These are phyloP conservation scores for Bipolaris sorokiniana DNA, from an alignment of 2,329 filamentous ascomycete species.

Conservation along the genomic window DNA sequence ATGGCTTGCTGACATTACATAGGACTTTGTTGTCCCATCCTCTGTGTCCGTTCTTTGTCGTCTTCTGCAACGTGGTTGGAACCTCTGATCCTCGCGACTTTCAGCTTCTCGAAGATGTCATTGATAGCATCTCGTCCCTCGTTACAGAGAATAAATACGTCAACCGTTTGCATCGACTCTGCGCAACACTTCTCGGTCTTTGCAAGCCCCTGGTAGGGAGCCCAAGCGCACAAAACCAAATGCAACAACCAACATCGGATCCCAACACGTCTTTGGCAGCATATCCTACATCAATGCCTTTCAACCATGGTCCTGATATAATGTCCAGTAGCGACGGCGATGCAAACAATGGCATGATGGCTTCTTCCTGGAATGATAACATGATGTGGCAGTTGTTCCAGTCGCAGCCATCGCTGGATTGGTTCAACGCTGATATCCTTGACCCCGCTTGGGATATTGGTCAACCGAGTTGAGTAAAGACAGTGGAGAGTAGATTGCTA, in stretches of 20 bases:
- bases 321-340: slow-evolving; percentile 3
- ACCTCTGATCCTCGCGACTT: slow-evolving; percentile 41
- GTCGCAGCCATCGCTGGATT: slow-evolving; percentile 42
- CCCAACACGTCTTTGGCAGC: background rate
- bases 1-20: slow-evolving; percentile 10
- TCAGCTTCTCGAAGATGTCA: slow-evolving; percentile 39
- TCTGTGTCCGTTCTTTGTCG: slow-evolving; percentile 44
- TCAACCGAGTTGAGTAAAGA: slow-evolving; percentile 16
- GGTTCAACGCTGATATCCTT: slow-evolving; percentile 44
- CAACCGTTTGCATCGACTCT: slow-evolving; percentile 37
- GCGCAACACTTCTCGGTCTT: slow-evolving; percentile 36
- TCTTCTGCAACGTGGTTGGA: slow-evolving; percentile 48
- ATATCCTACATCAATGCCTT: background rate
- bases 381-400: slow-evolving; percentile 47
- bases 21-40: slow-evolving; percentile 47
- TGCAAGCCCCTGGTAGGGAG: slow-evolving; percentile 38
- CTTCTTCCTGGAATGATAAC: slow-evolving; percentile 40
- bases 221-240: background rate
- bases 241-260: background rate
- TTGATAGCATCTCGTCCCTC: slow-evolving; percentile 35
- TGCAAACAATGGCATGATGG: slow-evolving; percentile 11
- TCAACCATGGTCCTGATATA: background rate
- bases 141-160: slow-evolving; percentile 41
- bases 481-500: too few relatives aligned
- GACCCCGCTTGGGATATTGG: slow-evolving; percentile 34